These are phyloP conservation scores for Syzygium oleosum DNA, from an alignment of 345 rosid genomes.

Conservation along the genomic window DNA sequence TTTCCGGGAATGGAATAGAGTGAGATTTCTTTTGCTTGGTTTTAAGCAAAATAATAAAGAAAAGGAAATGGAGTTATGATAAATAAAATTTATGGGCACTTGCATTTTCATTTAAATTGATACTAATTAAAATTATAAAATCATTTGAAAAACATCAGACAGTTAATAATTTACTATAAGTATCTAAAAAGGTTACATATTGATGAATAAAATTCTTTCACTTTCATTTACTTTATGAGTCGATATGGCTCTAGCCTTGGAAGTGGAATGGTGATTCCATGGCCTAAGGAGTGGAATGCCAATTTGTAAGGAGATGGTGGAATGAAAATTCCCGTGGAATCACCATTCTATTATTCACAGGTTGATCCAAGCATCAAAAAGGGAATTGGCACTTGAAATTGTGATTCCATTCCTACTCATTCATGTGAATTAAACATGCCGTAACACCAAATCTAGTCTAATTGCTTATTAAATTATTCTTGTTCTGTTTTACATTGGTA, in stretches of 20 bases:
- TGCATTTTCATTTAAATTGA: background rate
- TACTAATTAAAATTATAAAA: background rate
- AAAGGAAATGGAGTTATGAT: background rate
- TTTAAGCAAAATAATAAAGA: background rate
- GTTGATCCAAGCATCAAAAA: background rate
- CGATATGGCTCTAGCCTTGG: background rate
- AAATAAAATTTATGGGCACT: background rate
- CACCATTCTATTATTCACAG: background rate
- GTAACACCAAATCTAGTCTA: background rate
- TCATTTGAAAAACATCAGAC: background rate
- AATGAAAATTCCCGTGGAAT: background rate
- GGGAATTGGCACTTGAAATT: background rate
- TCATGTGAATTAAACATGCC: background rate
- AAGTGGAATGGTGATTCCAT: background rate
- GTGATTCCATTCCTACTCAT: background rate
- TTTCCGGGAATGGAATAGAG: background rate
- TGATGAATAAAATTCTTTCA: background rate
- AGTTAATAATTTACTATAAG: background rate
- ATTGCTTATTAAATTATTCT: background rate
- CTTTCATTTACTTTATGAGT: background rate
- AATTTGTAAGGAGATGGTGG: background rate
- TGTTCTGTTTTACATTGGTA: background rate
- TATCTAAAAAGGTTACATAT: background rate
- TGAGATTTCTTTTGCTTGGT: background rate
- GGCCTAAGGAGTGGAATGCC: background rate